Evolutionary conservation across 257 asterid genomes (phyloP).

Genomic region (Oldenlandia corymbosa): DNA sequence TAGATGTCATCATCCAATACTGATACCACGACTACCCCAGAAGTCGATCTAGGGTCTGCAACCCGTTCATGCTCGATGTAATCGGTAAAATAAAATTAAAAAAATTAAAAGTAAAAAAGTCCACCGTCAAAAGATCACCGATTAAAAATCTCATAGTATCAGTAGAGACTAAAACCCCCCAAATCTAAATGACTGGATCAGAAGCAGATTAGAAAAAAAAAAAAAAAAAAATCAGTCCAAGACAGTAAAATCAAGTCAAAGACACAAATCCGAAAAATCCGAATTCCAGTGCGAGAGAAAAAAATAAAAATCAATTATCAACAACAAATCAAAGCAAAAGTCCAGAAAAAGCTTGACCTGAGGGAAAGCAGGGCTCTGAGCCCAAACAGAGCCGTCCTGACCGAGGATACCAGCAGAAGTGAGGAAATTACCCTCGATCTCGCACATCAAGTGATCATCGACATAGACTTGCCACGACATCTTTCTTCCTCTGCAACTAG

Average conservation of each 20-base stretch:
- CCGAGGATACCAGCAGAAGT: constrained; percentile 31
- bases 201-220: neutral
- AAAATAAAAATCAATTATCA: neutral
- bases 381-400: constrained; percentile 33
- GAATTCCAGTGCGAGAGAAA: neutral
- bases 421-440: constrained; percentile 33
- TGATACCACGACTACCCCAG: neutral
- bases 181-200: neutral
- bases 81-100: too few species aligned
- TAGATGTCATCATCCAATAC: neutral
- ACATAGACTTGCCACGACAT: constrained; percentile 37
- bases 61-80: too few species aligned
- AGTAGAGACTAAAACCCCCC: neutral
- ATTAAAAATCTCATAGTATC: too few species aligned
- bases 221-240: neutral
- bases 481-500: neutral
- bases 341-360: constrained; percentile 19
- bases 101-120: too few species aligned
- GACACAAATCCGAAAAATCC: neutral
- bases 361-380: constrained; percentile 27
- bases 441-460: constrained; percentile 32
- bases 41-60: neutral
- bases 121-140: too few species aligned
- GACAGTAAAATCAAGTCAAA: neutral
- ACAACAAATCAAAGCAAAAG: neutral